These are phyloP conservation scores for Euphorbia celastroides DNA, from an alignment of 441 rosid species.

Conservation along the genomic window DNA sequence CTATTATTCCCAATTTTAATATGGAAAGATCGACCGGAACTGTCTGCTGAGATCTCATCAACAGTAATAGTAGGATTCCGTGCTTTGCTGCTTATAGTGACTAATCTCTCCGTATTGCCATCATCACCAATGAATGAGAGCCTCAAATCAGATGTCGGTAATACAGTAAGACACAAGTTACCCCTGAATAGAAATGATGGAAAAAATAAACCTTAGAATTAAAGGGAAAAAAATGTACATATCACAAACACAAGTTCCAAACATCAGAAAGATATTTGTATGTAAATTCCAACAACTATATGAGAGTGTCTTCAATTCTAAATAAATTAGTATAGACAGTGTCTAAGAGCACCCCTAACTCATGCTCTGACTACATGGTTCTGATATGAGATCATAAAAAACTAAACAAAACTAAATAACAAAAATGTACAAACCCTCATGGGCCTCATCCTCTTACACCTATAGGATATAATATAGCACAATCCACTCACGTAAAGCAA, in stretches of 20 bases:
- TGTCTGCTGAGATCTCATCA: conserved; percentile 63
- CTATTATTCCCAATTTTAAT: conserved; percentile 49
- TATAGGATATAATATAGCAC: background rate
- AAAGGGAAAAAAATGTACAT: background rate
- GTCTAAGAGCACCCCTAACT: background rate
- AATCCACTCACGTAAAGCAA: background rate
- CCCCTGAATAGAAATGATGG: conserved; percentile 51
- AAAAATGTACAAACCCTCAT: background rate
- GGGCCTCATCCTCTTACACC: background rate
- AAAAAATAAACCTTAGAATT: conserved; percentile 3
- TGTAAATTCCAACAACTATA: background rate
- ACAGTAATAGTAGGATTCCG: conserved; percentile 42
- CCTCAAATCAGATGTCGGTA: conserved; percentile 87
- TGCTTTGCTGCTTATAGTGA: conserved; percentile 45
- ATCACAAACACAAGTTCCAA: background rate
- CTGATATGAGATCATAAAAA: background rate
- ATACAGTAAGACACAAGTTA: conserved; percentile 53
- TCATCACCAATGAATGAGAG: conserved; percentile 77
- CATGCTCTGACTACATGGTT: background rate
- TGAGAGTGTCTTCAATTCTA: background rate
- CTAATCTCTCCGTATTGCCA: conserved; percentile 64
- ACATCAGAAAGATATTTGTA: background rate
- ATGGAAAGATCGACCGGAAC: conserved; percentile 76
- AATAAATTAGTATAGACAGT: background rate
- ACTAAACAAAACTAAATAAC: background rate